phyloP scores from a whole-genome alignment of 805 yeast species.

The Suhomyces prunicola region DNA sequence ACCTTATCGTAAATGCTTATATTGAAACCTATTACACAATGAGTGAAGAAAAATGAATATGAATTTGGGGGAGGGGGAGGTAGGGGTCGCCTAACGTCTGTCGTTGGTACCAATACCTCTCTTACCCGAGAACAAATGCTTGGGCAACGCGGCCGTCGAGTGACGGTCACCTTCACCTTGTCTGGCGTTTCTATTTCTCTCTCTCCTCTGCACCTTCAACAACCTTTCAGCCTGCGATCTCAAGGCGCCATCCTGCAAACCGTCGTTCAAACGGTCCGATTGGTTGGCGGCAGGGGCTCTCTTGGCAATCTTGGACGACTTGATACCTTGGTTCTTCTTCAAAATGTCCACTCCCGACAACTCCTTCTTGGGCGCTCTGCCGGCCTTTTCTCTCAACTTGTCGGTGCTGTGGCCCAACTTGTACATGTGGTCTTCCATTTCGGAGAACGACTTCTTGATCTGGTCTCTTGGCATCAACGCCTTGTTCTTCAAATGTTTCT shows the following conservation, averaged over 20 bases:
- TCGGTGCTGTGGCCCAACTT: slow-evolving; percentile 84
- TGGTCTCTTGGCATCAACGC: slow-evolving; percentile 91
- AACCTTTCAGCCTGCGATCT: slow-evolving; percentile 84
- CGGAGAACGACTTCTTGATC: slow-evolving; percentile 65
- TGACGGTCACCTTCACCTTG: slow-evolving; percentile 97
- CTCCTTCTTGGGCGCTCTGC: slow-evolving; percentile 42
- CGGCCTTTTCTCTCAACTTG: slow-evolving; percentile 46
- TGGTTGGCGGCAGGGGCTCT: slow-evolving; percentile 53
- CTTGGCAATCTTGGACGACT: slow-evolving; percentile 41
- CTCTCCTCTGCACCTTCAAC: slow-evolving; percentile 87
- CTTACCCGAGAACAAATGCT: slow-evolving; percentile 94
- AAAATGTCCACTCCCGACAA: slow-evolving; percentile 78
- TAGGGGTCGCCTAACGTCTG: slow-evolving; percentile 64
- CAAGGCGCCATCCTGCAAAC: slow-evolving; percentile 76
- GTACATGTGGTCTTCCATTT: slow-evolving; percentile 88
- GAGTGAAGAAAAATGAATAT: neutral
- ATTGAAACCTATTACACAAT: slow-evolving; percentile 1
- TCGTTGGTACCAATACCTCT: slow-evolving; percentile 93
- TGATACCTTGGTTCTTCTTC: slow-evolving; percentile 49
- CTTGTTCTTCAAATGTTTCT: slow-evolving; percentile 82
- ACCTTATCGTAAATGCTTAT: neutral
- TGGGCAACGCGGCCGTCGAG: slow-evolving; percentile 77
- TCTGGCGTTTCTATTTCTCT: slow-evolving; percentile 87
- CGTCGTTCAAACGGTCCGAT: slow-evolving; percentile 80
- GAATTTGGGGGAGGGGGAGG: no score